Percentiles rank a stretch among this genome's conserved stretches.
Conservation (phyloP, 257 asterid genomes). For the Gentiana straminea region DNA sequence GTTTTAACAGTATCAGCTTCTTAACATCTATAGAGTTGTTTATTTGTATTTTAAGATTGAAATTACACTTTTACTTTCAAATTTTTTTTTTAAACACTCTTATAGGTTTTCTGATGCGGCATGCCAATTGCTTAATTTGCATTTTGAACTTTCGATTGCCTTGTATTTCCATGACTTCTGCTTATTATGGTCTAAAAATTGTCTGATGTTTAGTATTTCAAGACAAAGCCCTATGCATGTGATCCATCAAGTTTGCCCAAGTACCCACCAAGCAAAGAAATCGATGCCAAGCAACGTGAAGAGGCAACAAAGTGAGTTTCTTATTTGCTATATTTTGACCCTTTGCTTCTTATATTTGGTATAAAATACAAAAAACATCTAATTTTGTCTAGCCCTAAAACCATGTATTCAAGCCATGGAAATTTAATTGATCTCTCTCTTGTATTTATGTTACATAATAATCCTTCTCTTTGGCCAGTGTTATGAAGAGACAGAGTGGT, state of each 20-base stretch:
- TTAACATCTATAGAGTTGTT: not conserved
- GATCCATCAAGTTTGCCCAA: slow-evolving; percentile 91
- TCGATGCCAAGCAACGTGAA: slow-evolving; percentile 73
- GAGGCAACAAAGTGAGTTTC: slow-evolving; percentile 56
- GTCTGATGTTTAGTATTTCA: slow-evolving; percentile 60
- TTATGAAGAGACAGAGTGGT: slow-evolving; percentile 54
- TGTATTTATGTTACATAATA: not conserved
- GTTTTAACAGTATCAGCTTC: not conserved
- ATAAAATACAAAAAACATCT: too few species aligned
- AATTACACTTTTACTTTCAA: too few species aligned
- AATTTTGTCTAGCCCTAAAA: too few species aligned
- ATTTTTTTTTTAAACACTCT: not conserved
- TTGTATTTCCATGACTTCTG: slow-evolving; percentile 3
- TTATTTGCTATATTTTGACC: not conserved
- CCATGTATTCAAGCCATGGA: too few species aligned
- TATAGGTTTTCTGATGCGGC: not conserved
- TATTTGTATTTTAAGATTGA: not conserved
- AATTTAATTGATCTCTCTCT: too few species aligned
- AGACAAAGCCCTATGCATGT: slow-evolving; percentile 79
- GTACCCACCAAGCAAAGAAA: slow-evolving; percentile 96
- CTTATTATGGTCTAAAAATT: slow-evolving; percentile 10
- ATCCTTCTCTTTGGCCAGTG: not conserved
- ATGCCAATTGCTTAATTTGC: not conserved
- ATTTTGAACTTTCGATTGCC: not conserved
- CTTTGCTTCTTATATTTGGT: not conserved